phyloP scores from a whole-genome alignment of 768 basidiomycete genomes.

The Leccinum variicolor region DNA sequence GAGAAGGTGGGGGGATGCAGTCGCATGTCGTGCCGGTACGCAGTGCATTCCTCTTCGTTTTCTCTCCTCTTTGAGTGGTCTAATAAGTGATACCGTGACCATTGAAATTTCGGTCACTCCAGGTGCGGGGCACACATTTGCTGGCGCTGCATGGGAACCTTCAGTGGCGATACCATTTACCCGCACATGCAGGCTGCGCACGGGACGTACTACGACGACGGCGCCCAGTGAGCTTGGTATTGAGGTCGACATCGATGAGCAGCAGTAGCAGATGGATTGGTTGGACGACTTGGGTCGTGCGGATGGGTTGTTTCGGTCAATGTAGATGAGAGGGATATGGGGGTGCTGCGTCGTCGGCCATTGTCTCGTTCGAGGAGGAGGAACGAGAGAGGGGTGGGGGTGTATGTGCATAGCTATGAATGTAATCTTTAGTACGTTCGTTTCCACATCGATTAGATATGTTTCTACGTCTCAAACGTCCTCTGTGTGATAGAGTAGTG shows the following conservation, averaged over 20 bases:
- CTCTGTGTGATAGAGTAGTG: too few species aligned
- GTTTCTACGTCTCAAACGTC: too few species aligned
- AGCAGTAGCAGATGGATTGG: too few species aligned
- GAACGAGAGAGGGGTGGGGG: neutral
- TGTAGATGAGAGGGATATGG: too few species aligned
- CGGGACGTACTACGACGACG: conserved; percentile 27
- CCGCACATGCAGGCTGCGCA: conserved; percentile 36
- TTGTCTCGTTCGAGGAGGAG: neutral
- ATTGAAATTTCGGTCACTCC: neutral
- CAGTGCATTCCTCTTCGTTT: neutral
- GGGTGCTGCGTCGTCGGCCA: too few species aligned
- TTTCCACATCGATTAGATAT: too few species aligned
- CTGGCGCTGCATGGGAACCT: conserved; percentile 56
- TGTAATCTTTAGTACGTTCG: too few species aligned
- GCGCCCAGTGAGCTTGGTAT: conserved; percentile 7
- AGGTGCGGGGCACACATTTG: conserved; percentile 77
- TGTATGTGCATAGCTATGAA: too few species aligned
- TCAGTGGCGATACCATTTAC: conserved; percentile 32
- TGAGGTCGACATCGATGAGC: conserved; percentile 16
- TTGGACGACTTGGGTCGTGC: too few species aligned
- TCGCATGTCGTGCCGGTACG: conserved; percentile 63
- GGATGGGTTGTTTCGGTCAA: neutral
- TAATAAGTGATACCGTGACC: neutral
- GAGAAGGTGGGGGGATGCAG: conserved; percentile 75
- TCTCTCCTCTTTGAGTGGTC: too few species aligned